A percentile compares a stretch with the other conserved stretches of the same genome.
Conservation (phyloP, 2,329 filamentous ascomycete genomes). For the Sarocladiaceae sp. region DNA sequence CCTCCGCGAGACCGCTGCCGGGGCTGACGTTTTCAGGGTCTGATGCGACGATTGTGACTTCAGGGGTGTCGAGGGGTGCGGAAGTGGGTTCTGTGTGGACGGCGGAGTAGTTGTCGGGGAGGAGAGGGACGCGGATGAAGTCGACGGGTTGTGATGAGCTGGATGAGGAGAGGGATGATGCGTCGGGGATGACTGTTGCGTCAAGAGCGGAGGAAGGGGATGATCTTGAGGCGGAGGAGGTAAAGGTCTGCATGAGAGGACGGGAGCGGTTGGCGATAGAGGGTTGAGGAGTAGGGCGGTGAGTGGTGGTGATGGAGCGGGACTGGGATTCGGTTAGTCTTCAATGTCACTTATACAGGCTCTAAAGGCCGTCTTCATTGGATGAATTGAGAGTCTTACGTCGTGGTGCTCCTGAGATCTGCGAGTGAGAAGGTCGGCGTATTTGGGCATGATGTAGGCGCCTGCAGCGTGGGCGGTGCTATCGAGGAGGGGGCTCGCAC, state of each 20-base stretch:
- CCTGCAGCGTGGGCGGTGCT: slow-evolving; percentile 28
- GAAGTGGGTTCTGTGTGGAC: slow-evolving; percentile 38
- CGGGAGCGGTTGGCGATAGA: slow-evolving; percentile 38
- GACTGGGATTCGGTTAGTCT: slow-evolving; percentile 13
- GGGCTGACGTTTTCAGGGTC: slow-evolving; percentile 48
- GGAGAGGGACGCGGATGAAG: slow-evolving; percentile 49
- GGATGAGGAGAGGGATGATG: slow-evolving; percentile 23
- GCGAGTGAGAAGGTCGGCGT: slow-evolving; percentile 36
- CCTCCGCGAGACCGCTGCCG: slow-evolving; percentile 45
- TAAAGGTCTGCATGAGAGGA: slow-evolving; percentile 60
- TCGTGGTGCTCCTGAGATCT: slow-evolving; percentile 30
- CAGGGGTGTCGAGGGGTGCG: slow-evolving; percentile 31
- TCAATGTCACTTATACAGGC: no score
- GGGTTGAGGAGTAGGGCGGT: slow-evolving; percentile 40
- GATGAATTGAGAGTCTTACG: slow-evolving; percentile 24
- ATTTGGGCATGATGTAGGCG: slow-evolving; percentile 39
- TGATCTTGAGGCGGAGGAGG: slow-evolving; percentile 38
- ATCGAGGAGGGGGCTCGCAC: slow-evolving; percentile 27
- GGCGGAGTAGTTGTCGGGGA: slow-evolving; percentile 50
- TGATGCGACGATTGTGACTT: slow-evolving; percentile 50
- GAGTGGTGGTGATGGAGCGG: slow-evolving; percentile 39
- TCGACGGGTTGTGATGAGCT: slow-evolving; percentile 25
- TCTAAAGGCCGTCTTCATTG: neutral
- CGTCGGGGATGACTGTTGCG: slow-evolving; percentile 45
- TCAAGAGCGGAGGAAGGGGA: slow-evolving; percentile 40